Conservation (phyloP, 208 protist genomes). For the Leishmania amazonensis region DNA sequence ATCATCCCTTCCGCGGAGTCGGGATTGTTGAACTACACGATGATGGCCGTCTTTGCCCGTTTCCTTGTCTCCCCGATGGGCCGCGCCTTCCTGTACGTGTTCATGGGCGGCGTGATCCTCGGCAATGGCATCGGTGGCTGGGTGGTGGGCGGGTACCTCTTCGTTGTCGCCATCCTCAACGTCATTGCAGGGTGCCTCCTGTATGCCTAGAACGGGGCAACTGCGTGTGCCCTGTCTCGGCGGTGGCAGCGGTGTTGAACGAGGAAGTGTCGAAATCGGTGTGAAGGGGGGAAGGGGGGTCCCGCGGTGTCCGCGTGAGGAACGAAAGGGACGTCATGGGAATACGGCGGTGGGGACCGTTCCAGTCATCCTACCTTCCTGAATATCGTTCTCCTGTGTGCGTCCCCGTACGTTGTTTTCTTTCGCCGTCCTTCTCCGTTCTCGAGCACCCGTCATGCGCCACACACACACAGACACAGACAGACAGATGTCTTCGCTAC, state of each 20-base stretch:
- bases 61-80: conserved; percentile 63
- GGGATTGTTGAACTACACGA: conserved; percentile 48
- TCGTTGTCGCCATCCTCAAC: conserved; percentile 61
- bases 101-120: conserved; percentile 73
- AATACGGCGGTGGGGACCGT: not conserved
- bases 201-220: not conserved
- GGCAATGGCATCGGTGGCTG: conserved; percentile 51
- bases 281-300: not conserved
- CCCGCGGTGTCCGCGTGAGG: not conserved
- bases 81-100: conserved; percentile 70
- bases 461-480: too few species aligned
- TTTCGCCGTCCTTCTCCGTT: not conserved
- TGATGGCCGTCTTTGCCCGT: conserved; percentile 44
- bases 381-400: not conserved
- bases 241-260: not conserved
- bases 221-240: not conserved
- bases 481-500: too few species aligned
- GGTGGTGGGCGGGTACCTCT: conserved; percentile 61
- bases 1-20: conserved; percentile 65
- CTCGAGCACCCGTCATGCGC: not conserved
- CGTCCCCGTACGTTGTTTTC: not conserved
- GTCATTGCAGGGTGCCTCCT: conserved; percentile 38
- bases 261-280: not conserved
- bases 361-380: not conserved
- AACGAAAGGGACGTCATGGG: not conserved